Percentiles rank a stretch among this genome's conserved stretches.
Evolutionary conservation across 352 stramenopile genomes (phyloP).

Genomic region (Phytophthora kernoviae): DNA sequence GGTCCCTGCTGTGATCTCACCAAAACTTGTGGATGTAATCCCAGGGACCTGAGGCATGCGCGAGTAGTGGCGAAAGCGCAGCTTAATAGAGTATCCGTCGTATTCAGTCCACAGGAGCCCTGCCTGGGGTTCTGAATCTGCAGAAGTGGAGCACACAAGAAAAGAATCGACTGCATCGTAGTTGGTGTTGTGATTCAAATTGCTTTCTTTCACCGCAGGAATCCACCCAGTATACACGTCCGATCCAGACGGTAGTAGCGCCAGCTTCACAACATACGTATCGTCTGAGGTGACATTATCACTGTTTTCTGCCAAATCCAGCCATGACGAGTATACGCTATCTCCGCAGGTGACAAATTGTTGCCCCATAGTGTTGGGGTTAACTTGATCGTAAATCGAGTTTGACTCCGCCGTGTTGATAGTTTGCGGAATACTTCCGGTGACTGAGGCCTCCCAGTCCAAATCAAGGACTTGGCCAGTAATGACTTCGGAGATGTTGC

Average conservation of each 20-base stretch:
- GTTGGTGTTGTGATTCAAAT: slow-evolving; percentile 60
- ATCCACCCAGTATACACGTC: slow-evolving; percentile 38
- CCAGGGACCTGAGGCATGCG: slow-evolving; percentile 24
- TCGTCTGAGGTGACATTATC: background rate
- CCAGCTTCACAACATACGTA: slow-evolving; percentile 29
- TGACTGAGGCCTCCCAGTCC: slow-evolving; percentile 44
- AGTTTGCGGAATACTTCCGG: slow-evolving; percentile 36
- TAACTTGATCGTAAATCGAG: slow-evolving; percentile 15
- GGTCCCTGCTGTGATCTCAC: slow-evolving; percentile 43
- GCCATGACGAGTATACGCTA: slow-evolving; percentile 49
- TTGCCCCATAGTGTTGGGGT: slow-evolving; percentile 30
- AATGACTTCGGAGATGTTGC: slow-evolving; percentile 52
- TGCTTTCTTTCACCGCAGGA: slow-evolving; percentile 10
- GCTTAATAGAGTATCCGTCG: slow-evolving; percentile 67
- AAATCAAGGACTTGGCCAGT: slow-evolving; percentile 48
- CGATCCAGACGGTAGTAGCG: slow-evolving; percentile 10
- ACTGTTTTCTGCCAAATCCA: slow-evolving; percentile 31
- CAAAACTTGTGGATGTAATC: slow-evolving; percentile 23
- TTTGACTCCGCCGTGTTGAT: slow-evolving; percentile 19
- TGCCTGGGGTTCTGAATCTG: slow-evolving; percentile 10
- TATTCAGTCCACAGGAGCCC: slow-evolving; percentile 78
- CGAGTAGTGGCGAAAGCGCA: slow-evolving; percentile 56
- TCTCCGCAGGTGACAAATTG: slow-evolving; percentile 44
- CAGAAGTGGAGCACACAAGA: slow-evolving; percentile 46
- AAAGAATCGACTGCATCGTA: slow-evolving; percentile 44